Conservation (phyloP, 192 early-diverging fungal genomes). For the Entomortierella beljakovae region DNA sequence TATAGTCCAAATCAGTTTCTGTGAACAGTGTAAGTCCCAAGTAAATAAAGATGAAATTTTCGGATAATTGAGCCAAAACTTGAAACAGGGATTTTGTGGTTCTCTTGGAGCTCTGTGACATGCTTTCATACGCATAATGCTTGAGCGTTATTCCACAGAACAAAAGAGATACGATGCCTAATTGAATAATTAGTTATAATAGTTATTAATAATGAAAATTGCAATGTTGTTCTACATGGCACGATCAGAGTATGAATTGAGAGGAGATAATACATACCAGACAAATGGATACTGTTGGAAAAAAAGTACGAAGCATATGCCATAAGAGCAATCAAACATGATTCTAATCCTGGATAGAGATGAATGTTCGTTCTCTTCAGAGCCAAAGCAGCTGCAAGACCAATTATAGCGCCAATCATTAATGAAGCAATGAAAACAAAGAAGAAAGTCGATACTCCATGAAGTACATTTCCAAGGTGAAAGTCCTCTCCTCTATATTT, state of each 20-base stretch:
- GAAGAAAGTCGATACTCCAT: constrained; percentile 79
- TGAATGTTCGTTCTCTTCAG: constrained; percentile 90
- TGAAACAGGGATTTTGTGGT: constrained; percentile 94
- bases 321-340: constrained; percentile 85
- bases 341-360: constrained; percentile 86
- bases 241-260: too few species aligned
- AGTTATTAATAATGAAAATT: neutral
- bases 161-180: constrained; percentile 89
- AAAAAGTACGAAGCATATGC: constrained; percentile 95
- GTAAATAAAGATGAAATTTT: constrained; percentile 99
- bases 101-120: constrained; percentile 79
- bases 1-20: constrained; percentile 73
- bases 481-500: constrained; percentile 81
- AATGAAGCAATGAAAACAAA: constrained; percentile 87
- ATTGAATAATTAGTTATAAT: neutral
- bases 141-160: constrained; percentile 94
- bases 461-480: constrained; percentile 69
- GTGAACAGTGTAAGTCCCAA: constrained; percentile 95
- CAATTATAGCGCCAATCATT: constrained; percentile 84
- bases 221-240: too few species aligned
- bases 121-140: constrained; percentile 94
- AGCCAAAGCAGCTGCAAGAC: constrained; percentile 81
- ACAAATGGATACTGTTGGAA: constrained; percentile 87
- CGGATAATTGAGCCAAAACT: constrained; percentile 91
- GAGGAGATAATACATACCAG: too few species aligned